These are phyloP conservation scores for Lagenaria siceraria DNA, from an alignment of 306 rosid genomes.

Conservation along the genomic window DNA sequence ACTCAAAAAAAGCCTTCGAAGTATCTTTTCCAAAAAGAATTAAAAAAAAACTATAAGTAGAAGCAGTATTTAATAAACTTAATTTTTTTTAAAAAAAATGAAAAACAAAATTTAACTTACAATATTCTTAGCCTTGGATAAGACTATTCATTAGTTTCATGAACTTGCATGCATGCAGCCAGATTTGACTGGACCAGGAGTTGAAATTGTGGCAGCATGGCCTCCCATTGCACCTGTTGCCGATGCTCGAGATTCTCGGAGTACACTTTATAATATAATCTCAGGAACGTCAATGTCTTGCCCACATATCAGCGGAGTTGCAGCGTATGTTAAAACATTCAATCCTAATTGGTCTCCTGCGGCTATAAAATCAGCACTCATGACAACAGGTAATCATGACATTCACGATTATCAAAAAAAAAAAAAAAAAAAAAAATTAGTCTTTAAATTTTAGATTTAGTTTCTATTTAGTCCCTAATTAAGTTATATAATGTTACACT, in stretches of 20 bases:
- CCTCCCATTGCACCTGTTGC: constrained; percentile 12
- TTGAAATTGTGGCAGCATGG: constrained; percentile 28
- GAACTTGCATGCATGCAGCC: background rate
- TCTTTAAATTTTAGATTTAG: too few species aligned
- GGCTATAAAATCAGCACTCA: constrained; percentile 31
- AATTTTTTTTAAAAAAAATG: too few species aligned
- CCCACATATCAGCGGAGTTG: constrained; percentile 19
- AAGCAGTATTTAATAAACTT: too few species aligned
- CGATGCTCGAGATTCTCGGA: constrained; percentile 4
- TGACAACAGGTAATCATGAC: constrained; percentile 11
- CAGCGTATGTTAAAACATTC: constrained; percentile 20
- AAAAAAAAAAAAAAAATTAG: too few species aligned
- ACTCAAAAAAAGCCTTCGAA: too few species aligned
- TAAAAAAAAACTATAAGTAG: too few species aligned
- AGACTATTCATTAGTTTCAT: background rate
- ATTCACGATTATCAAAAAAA: too few species aligned
- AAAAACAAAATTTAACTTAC: too few species aligned
- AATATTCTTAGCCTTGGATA: too few species aligned
- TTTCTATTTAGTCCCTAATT: too few species aligned
- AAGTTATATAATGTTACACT: too few species aligned
- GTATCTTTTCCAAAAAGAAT: too few species aligned
- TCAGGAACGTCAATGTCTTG: constrained; percentile 33
- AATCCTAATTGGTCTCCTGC: constrained; percentile 27
- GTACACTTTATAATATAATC: constrained; percentile 10
- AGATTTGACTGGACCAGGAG: constrained; percentile 19